Conservation (phyloP, 305 asterid genomes). For the Coffea humblotiana region DNA sequence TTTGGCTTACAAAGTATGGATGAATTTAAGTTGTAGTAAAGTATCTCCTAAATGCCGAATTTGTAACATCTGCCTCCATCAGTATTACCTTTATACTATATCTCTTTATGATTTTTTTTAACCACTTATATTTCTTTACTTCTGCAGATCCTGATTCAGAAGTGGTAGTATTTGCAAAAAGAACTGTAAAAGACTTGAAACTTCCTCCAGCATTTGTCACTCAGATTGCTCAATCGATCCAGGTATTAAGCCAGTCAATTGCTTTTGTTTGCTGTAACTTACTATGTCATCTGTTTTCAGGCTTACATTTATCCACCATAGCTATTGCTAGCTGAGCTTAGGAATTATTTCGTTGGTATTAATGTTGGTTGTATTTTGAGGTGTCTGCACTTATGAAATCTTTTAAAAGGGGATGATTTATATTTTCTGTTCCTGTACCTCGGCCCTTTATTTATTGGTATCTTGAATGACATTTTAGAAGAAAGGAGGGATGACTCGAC, state of each 20-base stretch:
- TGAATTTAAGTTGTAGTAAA: not conserved
- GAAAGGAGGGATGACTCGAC: not conserved
- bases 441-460: not conserved
- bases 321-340: not conserved
- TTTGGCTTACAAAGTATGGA: not conserved
- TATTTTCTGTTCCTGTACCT: not conserved
- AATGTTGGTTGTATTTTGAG: not conserved
- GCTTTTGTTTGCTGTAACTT: not conserved
- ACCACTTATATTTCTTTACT: conserved; percentile 21
- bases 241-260: conserved; percentile 40
- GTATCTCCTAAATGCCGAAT: not conserved
- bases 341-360: not conserved
- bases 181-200: conserved; percentile 89
- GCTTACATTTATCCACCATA: not conserved
- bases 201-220: conserved; percentile 88
- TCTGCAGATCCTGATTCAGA: conserved; percentile 86
- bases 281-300: not conserved
- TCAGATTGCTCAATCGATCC: conserved; percentile 92
- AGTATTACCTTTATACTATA: not conserved
- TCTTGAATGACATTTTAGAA: not conserved
- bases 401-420: not conserved
- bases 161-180: conserved; percentile 77
- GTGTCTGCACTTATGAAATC: not conserved
- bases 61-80: not conserved
- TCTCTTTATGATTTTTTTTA: not conserved